Evolutionary conservation across 805 yeast genomes (phyloP).

Genomic region (Saccharomyces jurei): DNA sequence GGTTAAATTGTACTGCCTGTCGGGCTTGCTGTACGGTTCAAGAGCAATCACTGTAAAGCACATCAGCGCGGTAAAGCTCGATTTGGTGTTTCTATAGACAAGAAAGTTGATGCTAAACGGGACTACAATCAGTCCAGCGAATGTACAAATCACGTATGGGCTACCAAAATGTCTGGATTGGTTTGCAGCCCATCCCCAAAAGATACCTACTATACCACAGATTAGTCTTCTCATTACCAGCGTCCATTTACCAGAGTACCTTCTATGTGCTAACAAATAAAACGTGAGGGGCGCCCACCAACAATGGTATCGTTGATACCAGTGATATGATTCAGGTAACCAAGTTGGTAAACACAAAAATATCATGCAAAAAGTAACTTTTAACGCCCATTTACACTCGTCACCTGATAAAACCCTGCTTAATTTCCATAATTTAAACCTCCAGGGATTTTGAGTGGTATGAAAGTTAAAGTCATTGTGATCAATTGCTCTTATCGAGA

Average conservation of each 20-base stretch:
- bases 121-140: conserved; percentile 32
- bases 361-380: conserved; percentile 31
- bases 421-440: conserved; percentile 35
- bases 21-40: conserved; percentile 21
- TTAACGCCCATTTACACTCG: conserved; percentile 39
- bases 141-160: conserved; percentile 35
- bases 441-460: conserved; percentile 29
- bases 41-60: conserved; percentile 36
- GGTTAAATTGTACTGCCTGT: conserved; percentile 5
- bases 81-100: conserved; percentile 35
- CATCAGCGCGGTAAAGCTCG: conserved; percentile 35
- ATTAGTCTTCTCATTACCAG: conserved; percentile 28
- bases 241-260: conserved; percentile 34
- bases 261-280: conserved; percentile 35
- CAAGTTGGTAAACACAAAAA: conserved; percentile 39
- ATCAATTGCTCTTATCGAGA: conserved; percentile 33
- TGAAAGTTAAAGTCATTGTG: conserved; percentile 37
- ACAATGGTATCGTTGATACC: conserved; percentile 38
- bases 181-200: conserved; percentile 43
- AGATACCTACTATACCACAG: conserved; percentile 35
- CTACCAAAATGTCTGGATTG: conserved; percentile 33
- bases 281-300: conserved; percentile 38
- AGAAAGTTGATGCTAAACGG: conserved; percentile 31
- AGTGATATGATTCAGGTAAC: conserved; percentile 32
- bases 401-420: conserved; percentile 28